These are phyloP conservation scores for Serendipita vermifera DNA, from an alignment of 768 basidiomycete genomes.

Conservation along the genomic window DNA sequence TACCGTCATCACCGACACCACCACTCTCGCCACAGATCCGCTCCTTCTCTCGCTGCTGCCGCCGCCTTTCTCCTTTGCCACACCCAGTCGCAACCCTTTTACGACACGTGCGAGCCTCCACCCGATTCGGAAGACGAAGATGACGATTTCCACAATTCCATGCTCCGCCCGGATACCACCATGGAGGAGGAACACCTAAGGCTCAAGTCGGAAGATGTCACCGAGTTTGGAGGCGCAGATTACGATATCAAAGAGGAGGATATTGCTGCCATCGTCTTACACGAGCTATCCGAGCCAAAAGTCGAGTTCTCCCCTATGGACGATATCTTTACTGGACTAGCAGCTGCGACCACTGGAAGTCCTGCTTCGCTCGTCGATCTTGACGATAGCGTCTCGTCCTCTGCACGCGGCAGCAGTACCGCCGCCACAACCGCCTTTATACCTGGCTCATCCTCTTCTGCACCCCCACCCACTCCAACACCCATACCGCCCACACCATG, in stretches of 20 bases:
- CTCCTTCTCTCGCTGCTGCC: constrained; percentile 18
- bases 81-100: constrained; percentile 38
- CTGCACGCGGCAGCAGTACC: background rate
- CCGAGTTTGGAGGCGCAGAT: constrained; percentile 27
- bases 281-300: too few species aligned
- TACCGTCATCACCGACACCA: constrained; percentile 18
- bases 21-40: background rate
- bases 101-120: constrained; percentile 30
- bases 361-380: background rate
- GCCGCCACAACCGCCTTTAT: background rate
- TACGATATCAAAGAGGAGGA: constrained; percentile 17
- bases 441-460: background rate
- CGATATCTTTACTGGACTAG: too few species aligned
- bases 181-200: background rate
- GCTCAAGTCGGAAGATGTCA: background rate
- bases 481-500: too few species aligned
- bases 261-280: too few species aligned
- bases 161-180: constrained; percentile 16
- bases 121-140: constrained; percentile 59
- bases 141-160: constrained; percentile 28
- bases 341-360: constrained; percentile 1
- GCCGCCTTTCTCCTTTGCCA: constrained; percentile 47
- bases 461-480: too few species aligned
- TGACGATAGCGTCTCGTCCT: background rate
- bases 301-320: too few species aligned